phyloP scores from a whole-genome alignment of 345 rosid genomes.

The Acer negundo region DNA sequence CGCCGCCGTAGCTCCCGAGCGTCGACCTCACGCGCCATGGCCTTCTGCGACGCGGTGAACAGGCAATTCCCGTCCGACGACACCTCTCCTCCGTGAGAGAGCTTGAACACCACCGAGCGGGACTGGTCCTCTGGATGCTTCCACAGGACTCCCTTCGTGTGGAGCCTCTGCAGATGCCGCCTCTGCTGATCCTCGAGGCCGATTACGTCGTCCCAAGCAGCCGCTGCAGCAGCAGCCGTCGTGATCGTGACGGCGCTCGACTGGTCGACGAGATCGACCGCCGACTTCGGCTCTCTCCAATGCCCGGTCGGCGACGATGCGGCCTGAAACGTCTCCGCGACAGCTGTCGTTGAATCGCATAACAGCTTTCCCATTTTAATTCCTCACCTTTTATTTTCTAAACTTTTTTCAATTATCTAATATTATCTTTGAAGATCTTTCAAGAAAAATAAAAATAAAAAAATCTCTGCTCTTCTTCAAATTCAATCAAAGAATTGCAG shows the following conservation, averaged over 20 bases:
- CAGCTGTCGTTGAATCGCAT: constrained; percentile 66
- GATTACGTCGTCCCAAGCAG: constrained; percentile 75
- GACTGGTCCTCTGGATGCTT: constrained; percentile 65
- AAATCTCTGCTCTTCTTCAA: constrained; percentile 18
- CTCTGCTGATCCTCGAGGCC: constrained; percentile 94
- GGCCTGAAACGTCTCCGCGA: constrained; percentile 61
- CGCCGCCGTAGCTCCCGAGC: constrained; percentile 71
- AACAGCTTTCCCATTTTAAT: constrained; percentile 79
- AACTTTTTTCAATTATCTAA: not conserved
- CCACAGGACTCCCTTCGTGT: constrained; percentile 87
- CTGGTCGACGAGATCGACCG: constrained; percentile 61
- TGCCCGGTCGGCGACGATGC: constrained; percentile 53
- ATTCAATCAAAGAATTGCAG: constrained; percentile 18
- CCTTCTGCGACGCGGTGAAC: constrained; percentile 85
- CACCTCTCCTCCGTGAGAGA: constrained; percentile 93
- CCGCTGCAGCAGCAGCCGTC: not conserved
- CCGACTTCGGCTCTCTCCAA: constrained; percentile 56
- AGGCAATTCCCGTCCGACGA: constrained; percentile 96
- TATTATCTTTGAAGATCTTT: not conserved
- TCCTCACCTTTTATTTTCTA: not conserved
- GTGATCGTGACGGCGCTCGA: constrained; percentile 7
- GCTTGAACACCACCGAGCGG: constrained; percentile 68
- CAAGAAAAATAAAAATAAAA: not conserved
- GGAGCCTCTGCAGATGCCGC: constrained; percentile 70
- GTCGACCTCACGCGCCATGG: constrained; percentile 77